These are phyloP conservation scores for Sphagnum fallax DNA, from an alignment of 228 moss, liverwort and hornwort genomes.

Conservation along the genomic window DNA sequence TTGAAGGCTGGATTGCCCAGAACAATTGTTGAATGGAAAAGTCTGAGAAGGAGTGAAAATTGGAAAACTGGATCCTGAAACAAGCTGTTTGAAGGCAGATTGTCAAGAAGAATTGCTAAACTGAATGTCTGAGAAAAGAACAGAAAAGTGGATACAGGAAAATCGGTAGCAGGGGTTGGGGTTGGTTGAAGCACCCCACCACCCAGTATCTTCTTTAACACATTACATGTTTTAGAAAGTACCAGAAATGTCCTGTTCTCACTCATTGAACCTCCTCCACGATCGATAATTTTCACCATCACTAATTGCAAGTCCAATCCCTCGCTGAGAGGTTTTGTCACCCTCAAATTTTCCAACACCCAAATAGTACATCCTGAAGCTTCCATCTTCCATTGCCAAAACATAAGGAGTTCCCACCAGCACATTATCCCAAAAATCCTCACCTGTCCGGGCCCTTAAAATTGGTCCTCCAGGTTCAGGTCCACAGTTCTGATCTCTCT, in stretches of 20 bases:
- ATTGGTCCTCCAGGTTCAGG: constrained; percentile 51
- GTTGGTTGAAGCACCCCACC: too few species aligned
- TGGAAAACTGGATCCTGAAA: too few species aligned
- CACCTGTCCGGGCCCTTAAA: constrained; percentile 22
- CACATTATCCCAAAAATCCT: constrained; percentile 51
- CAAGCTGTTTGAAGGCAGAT: too few species aligned
- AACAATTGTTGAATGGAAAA: too few species aligned
- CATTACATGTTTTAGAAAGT: too few species aligned
- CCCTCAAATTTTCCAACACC: constrained; percentile 50
- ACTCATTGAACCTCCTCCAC: constrained; percentile 43
- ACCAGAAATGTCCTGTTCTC: neutral
- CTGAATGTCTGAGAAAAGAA: too few species aligned
- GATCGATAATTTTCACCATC: constrained; percentile 40
- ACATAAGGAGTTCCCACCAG: constrained; percentile 49
- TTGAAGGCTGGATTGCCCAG: too few species aligned
- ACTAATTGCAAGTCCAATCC: constrained; percentile 43
- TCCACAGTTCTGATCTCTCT: constrained; percentile 27
- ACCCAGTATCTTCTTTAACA: too few species aligned
- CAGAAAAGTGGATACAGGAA: too few species aligned
- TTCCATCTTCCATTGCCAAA: constrained; percentile 37
- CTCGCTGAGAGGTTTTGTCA: constrained; percentile 24
- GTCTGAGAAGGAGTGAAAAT: too few species aligned
- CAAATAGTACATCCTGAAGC: constrained; percentile 50
- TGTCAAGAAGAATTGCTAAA: too few species aligned
- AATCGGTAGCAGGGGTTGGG: too few species aligned